Evolutionary conservation across 2,329 filamentous ascomycete species (phyloP).

Genomic region (Tolypocladium ophioglossoides): DNA sequence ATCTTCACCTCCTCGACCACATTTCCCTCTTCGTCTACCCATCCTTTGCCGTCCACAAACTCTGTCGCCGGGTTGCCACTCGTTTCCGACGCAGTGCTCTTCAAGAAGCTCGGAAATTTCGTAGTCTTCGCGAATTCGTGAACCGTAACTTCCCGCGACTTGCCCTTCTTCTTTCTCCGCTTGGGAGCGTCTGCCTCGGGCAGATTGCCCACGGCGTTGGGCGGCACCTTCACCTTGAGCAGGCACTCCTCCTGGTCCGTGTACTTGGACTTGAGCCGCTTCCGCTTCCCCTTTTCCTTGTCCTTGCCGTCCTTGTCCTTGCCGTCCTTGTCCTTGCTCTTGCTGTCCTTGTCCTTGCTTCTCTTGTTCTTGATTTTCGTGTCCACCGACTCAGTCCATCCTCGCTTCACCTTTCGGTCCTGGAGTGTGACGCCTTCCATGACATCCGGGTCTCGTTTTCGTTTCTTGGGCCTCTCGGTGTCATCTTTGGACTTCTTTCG

Average conservation of each 20-base stretch:
- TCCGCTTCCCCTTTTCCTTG: conserved; percentile 42
- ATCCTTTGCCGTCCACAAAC: conserved; percentile 77
- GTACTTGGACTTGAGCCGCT: conserved; percentile 62
- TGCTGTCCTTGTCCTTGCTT: conserved; percentile 36
- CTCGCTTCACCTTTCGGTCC: conserved; percentile 73
- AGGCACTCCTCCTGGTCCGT: conserved; percentile 72
- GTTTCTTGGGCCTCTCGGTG: conserved; percentile 30
- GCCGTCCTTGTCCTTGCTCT: conserved; percentile 34
- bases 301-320: conserved; percentile 38
- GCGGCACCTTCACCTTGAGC: conserved; percentile 67
- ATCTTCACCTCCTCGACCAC: conserved; percentile 53
- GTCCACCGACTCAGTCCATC: conserved; percentile 66
- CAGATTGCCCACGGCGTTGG: conserved; percentile 31
- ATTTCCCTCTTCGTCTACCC: conserved; percentile 71
- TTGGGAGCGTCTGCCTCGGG: conserved; percentile 32
- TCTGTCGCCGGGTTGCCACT: conserved; percentile 34
- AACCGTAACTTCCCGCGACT: conserved; percentile 49
- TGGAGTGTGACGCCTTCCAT: conserved; percentile 60
- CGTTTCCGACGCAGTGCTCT: conserved; percentile 27
- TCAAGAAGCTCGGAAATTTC: conserved; percentile 75
- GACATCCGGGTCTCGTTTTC: conserved; percentile 40
- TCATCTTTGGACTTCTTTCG: conserved; percentile 25
- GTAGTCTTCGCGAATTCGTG: conserved; percentile 86
- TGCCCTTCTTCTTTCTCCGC: conserved; percentile 48
- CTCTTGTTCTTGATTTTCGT: conserved; percentile 36